Base-by-base conservation (phyloP, 257 asterid species). In the Gynochthodes officinalis region DNA sequence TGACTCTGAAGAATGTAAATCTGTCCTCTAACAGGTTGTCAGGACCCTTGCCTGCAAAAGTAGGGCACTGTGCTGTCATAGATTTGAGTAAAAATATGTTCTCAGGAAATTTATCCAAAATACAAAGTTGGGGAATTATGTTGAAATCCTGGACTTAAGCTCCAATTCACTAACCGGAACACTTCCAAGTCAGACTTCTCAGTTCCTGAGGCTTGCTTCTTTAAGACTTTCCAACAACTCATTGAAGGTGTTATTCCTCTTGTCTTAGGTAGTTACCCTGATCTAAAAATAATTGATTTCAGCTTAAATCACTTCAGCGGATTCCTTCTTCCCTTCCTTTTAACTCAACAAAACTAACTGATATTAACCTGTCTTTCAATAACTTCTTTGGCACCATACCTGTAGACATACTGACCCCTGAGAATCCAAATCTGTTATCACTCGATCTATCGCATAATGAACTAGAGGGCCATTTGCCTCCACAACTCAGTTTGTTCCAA, bases 61-160 rank as follows among this genome's bases (percentile, higher is more conserved):
- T 86, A 33, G 93, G 92, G 19, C 97, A 78, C 70, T 92, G 97
- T 76, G 86, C 93, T 23, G 44, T 84, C 67, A 59, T 92, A 60
- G 97, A 92, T 71, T 83, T 92, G 68, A 89, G 96, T 73, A 86
- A 88, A 64, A 92, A 92, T 76, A 78, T 73, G 83, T 78, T 92
- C 73, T 75, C 89, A 1, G 97, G 97, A 55, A 84, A 84, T 82
- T 67, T 88, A 30, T 89, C 97, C 64, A 85, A 86, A 77, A 81
- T 83, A 70, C 89, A 82, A 78, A 67, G 85, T 27, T 92, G 97
- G 97, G 97, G 97, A 69, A 92, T 66, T 88, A 89, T 70, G 73
- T 85, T 5, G 97, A 89, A 77, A 76, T 82, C 18, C 77, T 89
- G 74, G 91, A 84, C 23, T 82, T 92, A 64, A 92, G 92, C 88